These are phyloP conservation scores for Scutellaria minor DNA, from an alignment of 257 asterid species.

Conservation along the genomic window DNA sequence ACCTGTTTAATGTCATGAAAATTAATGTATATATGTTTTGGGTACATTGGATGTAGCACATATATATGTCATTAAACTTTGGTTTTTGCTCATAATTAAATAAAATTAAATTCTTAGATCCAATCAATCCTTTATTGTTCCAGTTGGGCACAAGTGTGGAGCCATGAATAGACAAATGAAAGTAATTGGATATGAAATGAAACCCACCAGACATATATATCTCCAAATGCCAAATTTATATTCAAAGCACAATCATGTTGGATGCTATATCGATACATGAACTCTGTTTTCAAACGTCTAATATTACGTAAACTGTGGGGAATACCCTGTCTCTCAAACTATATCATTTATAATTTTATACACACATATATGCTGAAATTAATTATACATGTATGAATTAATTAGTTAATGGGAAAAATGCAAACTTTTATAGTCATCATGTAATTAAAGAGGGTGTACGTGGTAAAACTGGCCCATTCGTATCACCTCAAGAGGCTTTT, in stretches of 20 bases:
- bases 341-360: conserved; percentile 26
- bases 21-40: conserved; percentile 2
- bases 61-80: background rate
- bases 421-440: too few relatives aligned
- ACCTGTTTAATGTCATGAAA: background rate
- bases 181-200: background rate
- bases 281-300: conserved; percentile 37
- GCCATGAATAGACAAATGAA: conserved; percentile 21
- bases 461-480: too few relatives aligned
- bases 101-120: background rate
- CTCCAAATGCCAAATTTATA: conserved; percentile 30
- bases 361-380: background rate
- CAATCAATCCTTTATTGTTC: conserved; percentile 21
- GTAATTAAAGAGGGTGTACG: too few relatives aligned
- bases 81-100: background rate
- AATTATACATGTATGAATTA: too few relatives aligned
- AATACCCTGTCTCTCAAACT: conserved; percentile 40
- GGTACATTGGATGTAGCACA: conserved; percentile 40
- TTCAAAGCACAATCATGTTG: conserved; percentile 23
- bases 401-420: too few relatives aligned
- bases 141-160: conserved; percentile 16
- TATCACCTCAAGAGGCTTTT: too few relatives aligned
- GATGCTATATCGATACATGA: conserved; percentile 46
- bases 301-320: conserved; percentile 43
- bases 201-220: conserved; percentile 22